Evolutionary conservation across 768 basidiomycete genomes (phyloP), one percentile per base, ranked within the genome.

Genomic region (Kwoniella sp.): DNA sequence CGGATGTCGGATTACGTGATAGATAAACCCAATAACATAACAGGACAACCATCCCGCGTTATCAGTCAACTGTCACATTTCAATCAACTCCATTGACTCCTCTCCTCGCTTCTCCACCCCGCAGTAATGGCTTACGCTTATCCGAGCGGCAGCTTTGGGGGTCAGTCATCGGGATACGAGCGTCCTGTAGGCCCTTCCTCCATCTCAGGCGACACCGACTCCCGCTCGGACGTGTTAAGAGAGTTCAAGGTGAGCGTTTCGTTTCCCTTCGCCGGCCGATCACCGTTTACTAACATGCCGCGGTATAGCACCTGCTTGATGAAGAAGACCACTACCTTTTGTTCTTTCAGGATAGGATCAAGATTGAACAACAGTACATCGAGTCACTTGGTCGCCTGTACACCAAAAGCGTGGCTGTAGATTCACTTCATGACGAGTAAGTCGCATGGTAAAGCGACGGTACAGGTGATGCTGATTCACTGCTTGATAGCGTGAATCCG

Each of bases 291-390:
- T 34, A 15, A 23, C 20, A 26, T 5, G n/a, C 22, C 26, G 33
- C 9, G 15, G 22, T 12, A 34, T 26, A 72, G 71, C 38, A 57
- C 25, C 70, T 70, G 47, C 57, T 73, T 5, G 59, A 66, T 11
- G 71, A 73, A 43, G 57, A 80, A 34, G 85, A 90, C 62, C 86
- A 85, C 3, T 89, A 89, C 71, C 79, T 92, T 52, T 77, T 68
- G 51, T 92, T 91, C 77, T 90, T 92, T 75, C 82, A 83, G 73
- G 48, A 50, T 26, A 89, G 89, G 69, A 84, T 83, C 70, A 81
- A 82, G 36, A 86, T 91, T 48, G 91, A 95, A 73, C 89, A 92
- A 65, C 73, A 75, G 50, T 92, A 92, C 65, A 80, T 89, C 59
- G 86, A 87, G 3, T 83, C 84, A 10, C 78, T 95, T 12, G 76